Conservation (phyloP, 2,329 filamentous ascomycete genomes). For the Colletotrichum lindemuthianum region DNA sequence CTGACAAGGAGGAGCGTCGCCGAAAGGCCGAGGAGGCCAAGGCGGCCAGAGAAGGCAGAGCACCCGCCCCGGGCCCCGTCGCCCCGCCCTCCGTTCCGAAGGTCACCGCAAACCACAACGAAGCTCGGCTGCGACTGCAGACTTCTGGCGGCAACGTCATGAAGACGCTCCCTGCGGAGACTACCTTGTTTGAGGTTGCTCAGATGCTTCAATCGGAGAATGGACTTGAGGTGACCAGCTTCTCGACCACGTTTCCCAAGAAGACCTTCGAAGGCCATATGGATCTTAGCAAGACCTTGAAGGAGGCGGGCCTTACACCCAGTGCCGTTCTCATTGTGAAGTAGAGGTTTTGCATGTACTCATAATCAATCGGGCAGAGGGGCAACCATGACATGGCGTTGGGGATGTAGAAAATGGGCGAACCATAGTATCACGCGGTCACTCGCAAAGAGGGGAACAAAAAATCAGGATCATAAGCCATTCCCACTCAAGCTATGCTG, state of each 20-base stretch:
- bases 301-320: slow-evolving; percentile 90
- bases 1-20: slow-evolving; percentile 89
- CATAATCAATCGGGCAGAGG: background rate
- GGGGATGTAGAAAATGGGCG: slow-evolving; percentile 2
- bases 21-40: slow-evolving; percentile 87
- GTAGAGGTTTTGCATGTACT: slow-evolving; percentile 44
- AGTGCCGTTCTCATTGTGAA: slow-evolving; percentile 88
- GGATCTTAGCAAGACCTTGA: slow-evolving; percentile 90
- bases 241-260: slow-evolving; percentile 86
- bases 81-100: slow-evolving; percentile 63
- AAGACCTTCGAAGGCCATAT: slow-evolving; percentile 76
- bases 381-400: slow-evolving; percentile 23
- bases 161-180: slow-evolving; percentile 90
- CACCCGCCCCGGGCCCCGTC: slow-evolving; percentile 57
- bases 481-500: slow-evolving; percentile 32
- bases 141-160: slow-evolving; percentile 79
- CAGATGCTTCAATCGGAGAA: slow-evolving; percentile 78
- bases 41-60: slow-evolving; percentile 83
- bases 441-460: background rate
- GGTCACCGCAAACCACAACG: slow-evolving; percentile 77
- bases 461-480: slow-evolving; percentile 30
- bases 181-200: slow-evolving; percentile 92
- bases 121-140: slow-evolving; percentile 85
- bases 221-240: slow-evolving; percentile 76
- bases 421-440: slow-evolving; percentile 5